Base-by-base conservation (phyloP, 768 basidiomycete species). In the Cystofilobasidium bisporidii region DNA sequence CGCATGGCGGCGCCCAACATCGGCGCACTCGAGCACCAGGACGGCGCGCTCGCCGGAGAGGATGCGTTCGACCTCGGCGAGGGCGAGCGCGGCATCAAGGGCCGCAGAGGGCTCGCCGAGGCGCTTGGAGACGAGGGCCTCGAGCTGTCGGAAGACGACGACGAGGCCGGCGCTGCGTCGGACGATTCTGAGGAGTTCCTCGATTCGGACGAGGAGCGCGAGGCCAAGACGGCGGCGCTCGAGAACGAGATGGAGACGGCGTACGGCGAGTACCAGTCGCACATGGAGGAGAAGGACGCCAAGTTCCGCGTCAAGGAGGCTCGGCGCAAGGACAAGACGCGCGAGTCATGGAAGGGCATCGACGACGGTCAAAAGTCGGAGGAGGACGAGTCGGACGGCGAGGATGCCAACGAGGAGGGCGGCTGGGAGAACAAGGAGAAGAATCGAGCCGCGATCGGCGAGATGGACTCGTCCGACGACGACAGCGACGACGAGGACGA, bases 1-100 rank as follows among this genome's bases (percentile, higher is more conserved):
- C 87, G 89, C 74, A 99, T 99, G 96, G 89, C 88, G 17, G 91
- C 91, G 24, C 96, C 96, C n/a, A 80, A 93, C 71, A 96, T 97
- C 72, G 92, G 98, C 71, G 93, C 92, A 75, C 77, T 92, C 68
- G 89, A 91, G 73, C 87, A 88, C 72, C 81, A 83, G 62, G 91
- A 94, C 71, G 79, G 84, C 3, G 81, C 87, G 22, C 81, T 94
- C 22, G 81, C 79, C n/a, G 75, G 83, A 28, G 89, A 88, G 9
- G 92, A 98, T 72, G 80, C 96, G 28, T 98, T 98, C 73, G 90
- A 93, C 73, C 82, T 98, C 48, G 84, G 80, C 59, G 80, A 81
- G 53, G 83, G 85, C 8, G 85, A 87, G 75, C 71, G 77, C 60
- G 79, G 72, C 79, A 79, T 72, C 73, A 81, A 47, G 76, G 76